Conservation (phyloP, 106 monocot genomes). For the Posidonia australis region DNA sequence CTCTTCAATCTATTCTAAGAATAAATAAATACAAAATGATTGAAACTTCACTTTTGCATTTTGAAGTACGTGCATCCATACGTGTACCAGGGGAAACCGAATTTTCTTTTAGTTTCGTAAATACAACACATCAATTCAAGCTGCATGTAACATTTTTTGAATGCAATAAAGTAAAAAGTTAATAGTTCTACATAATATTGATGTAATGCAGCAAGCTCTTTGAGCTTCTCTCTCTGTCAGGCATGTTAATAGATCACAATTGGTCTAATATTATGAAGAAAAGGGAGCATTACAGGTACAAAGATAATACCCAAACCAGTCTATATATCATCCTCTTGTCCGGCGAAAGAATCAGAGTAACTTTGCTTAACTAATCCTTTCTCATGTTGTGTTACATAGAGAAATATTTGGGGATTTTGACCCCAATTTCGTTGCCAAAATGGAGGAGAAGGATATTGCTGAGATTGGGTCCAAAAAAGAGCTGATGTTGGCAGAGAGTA, state of each 20-base stretch:
- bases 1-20: no score
- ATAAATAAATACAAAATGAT: no score
- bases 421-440: constrained; percentile 45
- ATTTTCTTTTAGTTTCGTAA: no score
- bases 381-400: no score
- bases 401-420: constrained; percentile 53
- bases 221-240: constrained; percentile 52
- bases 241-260: constrained; percentile 70
- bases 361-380: not conserved
- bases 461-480: constrained; percentile 51
- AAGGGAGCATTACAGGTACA: constrained; percentile 66
- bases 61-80: no score
- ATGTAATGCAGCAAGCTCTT: constrained; percentile 46
- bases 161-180: not conserved
- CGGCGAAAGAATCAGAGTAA: not conserved
- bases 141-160: not conserved
- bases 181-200: no score
- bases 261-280: constrained; percentile 79
- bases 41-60: no score
- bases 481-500: constrained; percentile 41
- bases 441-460: constrained; percentile 63
- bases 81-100: no score
- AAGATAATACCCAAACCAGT: no score
- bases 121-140: not conserved
- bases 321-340: no score